Percentiles rank a stretch among this genome's conserved stretches.
phyloP scores from a whole-genome alignment of 352 stramenopile species.

The Phytophthora podocarpi region DNA sequence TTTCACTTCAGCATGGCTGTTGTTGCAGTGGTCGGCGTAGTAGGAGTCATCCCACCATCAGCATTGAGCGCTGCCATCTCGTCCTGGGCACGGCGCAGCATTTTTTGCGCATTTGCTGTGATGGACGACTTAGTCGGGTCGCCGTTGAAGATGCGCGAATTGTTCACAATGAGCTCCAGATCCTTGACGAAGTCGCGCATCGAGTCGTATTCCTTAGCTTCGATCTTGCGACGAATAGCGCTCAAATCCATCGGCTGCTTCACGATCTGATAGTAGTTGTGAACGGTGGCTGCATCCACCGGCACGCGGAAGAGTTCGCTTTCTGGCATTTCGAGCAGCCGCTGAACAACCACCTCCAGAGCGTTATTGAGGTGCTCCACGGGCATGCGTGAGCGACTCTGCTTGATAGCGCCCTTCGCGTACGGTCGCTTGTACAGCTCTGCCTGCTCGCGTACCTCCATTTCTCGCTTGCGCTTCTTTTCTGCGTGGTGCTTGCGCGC shows the following conservation, averaged over 20 bases:
- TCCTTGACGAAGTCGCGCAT: constrained; percentile 89
- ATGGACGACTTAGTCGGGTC: constrained; percentile 71
- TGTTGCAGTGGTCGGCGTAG: constrained; percentile 29
- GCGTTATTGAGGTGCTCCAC: constrained; percentile 75
- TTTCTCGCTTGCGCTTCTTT: constrained; percentile 82
- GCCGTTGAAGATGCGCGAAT: constrained; percentile 85
- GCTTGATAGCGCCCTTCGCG: constrained; percentile 70
- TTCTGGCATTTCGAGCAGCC: constrained; percentile 77
- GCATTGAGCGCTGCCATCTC: constrained; percentile 70
- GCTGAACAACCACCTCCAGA: constrained; percentile 65
- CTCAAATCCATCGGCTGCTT: constrained; percentile 87
- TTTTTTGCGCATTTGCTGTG: constrained; percentile 77
- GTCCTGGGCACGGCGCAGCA: constrained; percentile 79
- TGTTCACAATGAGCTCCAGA: constrained; percentile 86
- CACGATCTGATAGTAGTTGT: constrained; percentile 85
- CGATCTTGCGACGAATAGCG: constrained; percentile 70
- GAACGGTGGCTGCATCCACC: constrained; percentile 65
- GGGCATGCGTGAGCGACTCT: constrained; percentile 77
- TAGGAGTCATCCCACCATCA: constrained; percentile 49
- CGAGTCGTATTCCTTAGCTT: constrained; percentile 72
- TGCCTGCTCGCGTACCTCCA: constrained; percentile 74
- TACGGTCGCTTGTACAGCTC: constrained; percentile 87
- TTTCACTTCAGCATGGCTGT: constrained; percentile 30
- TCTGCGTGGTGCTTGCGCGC: constrained; percentile 75
- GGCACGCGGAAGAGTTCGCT: constrained; percentile 76